Evolutionary conservation across 1,284 basidiomycete genomes (phyloP).

Genomic region (Psilocybe mexicana): DNA sequence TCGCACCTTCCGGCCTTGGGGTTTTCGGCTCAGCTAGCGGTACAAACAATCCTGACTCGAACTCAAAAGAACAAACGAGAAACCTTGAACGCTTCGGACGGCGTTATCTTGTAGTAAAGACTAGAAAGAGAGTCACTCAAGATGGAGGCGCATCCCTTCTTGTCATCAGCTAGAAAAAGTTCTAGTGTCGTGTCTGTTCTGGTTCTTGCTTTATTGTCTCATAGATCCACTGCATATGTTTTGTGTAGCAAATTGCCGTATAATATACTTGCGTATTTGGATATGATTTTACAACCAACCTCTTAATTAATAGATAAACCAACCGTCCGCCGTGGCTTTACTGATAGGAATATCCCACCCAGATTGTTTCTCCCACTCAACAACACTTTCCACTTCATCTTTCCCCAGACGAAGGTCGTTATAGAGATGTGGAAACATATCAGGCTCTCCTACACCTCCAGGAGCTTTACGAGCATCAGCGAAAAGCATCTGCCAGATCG

Average conservation of each 20-base stretch:
- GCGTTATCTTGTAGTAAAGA: constrained; percentile 57
- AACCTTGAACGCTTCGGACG: constrained; percentile 46
- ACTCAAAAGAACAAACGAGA: constrained; percentile 11
- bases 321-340: constrained; percentile 24
- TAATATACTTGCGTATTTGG: neutral
- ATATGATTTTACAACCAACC: neutral
- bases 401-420: constrained; percentile 44
- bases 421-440: constrained; percentile 61
- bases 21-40: constrained; percentile 26
- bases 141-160: constrained; percentile 68
- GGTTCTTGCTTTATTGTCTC: neutral
- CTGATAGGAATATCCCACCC: constrained; percentile 39
- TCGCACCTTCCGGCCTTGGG: constrained; percentile 61
- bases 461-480: constrained; percentile 15
- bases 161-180: constrained; percentile 30
- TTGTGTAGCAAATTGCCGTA: neutral
- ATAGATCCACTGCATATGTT: neutral
- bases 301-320: constrained; percentile 24
- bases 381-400: constrained; percentile 44
- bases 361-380: constrained; percentile 34
- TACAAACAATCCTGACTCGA: constrained; percentile 7
- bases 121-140: constrained; percentile 55
- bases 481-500: neutral
- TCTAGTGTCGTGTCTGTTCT: neutral
- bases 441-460: constrained; percentile 43